Evolutionary conservation across 1,139 yeast genomes (phyloP).

Genomic region (Zygoascus sp.): DNA sequence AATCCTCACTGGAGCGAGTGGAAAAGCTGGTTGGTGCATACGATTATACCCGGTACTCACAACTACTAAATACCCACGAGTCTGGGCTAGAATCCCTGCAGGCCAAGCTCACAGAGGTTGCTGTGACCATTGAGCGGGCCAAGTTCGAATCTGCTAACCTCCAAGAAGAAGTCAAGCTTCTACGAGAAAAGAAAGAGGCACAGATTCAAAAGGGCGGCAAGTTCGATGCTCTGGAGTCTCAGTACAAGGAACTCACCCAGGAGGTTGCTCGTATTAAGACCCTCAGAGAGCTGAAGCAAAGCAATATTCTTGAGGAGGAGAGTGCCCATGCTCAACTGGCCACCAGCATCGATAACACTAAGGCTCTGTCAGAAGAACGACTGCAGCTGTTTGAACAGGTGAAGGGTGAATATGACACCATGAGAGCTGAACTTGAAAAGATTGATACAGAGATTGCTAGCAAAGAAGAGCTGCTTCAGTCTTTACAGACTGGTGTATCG

Average conservation of each 20-base stretch:
- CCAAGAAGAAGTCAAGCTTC: constrained; percentile 55
- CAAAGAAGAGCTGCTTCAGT: constrained; percentile 76
- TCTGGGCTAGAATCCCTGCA: constrained; percentile 37
- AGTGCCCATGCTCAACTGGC: constrained; percentile 26
- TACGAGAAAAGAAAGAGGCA: constrained; percentile 51
- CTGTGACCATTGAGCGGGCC: constrained; percentile 25
- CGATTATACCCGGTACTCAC: constrained; percentile 50
- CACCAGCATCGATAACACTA: constrained; percentile 24
- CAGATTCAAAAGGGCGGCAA: constrained; percentile 62
- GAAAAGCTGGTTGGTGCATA: constrained; percentile 74
- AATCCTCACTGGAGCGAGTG: constrained; percentile 71
- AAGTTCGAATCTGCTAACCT: constrained; percentile 55
- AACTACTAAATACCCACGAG: constrained; percentile 31
- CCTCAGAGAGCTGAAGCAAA: constrained; percentile 51
- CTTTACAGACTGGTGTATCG: constrained; percentile 86
- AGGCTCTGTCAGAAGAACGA: constrained; percentile 11
- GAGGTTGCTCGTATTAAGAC: constrained; percentile 67
- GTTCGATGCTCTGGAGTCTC: constrained; percentile 55
- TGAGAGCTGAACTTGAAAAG: constrained; percentile 43
- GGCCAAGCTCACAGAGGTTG: constrained; percentile 36
- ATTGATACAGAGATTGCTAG: constrained; percentile 50
- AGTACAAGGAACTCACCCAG: constrained; percentile 57
- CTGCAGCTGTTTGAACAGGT: constrained; percentile 29
- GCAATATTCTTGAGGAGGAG: constrained; percentile 51
- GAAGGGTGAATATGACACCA: constrained; percentile 41